Evolutionary conservation across 1,139 yeast species (phyloP).

Genomic region (Candida dubliniensis): DNA sequence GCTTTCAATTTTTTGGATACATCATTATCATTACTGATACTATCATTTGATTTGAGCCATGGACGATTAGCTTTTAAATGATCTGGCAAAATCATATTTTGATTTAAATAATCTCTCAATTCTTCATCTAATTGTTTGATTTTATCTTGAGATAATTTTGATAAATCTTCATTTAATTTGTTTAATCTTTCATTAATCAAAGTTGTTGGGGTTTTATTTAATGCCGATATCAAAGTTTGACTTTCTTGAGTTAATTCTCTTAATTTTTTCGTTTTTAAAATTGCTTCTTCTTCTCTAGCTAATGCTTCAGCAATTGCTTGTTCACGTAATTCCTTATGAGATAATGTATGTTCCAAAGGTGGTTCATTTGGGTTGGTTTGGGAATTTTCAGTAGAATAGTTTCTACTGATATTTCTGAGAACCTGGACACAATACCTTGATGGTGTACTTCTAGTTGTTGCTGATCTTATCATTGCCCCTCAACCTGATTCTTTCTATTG

Average conservation of each 20-base stretch:
- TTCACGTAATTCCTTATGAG: constrained; percentile 39
- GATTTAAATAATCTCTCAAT: constrained; percentile 39
- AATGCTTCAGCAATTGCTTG: constrained; percentile 45
- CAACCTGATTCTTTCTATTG: not conserved
- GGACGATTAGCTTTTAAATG: constrained; percentile 35
- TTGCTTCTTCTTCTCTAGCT: constrained; percentile 45
- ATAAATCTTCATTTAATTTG: constrained; percentile 33
- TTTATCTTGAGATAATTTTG: constrained; percentile 30
- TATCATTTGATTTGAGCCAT: constrained; percentile 24
- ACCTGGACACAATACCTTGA: not conserved
- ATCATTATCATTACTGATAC: constrained; percentile 6
- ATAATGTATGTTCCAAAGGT: constrained; percentile 11
- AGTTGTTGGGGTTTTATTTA: constrained; percentile 37
- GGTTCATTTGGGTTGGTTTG: not conserved
- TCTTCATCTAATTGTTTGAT: constrained; percentile 45
- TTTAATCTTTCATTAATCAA: constrained; percentile 32
- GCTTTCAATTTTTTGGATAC: constrained; percentile 10
- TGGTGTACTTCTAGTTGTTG: constrained; percentile 5
- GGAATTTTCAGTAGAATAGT: not conserved
- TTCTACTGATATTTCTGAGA: constrained; percentile 1
- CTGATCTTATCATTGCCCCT: constrained; percentile 6
- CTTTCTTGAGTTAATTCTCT: constrained; percentile 37
- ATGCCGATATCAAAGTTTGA: constrained; percentile 27
- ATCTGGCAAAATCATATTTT: constrained; percentile 36
- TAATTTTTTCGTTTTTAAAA: constrained; percentile 36